A percentile compares a stretch with the other conserved stretches of the same genome.
These are phyloP conservation scores for Penicillium capsulatum DNA, from an alignment of 2,329 filamentous ascomycete species.

Conservation along the genomic window DNA sequence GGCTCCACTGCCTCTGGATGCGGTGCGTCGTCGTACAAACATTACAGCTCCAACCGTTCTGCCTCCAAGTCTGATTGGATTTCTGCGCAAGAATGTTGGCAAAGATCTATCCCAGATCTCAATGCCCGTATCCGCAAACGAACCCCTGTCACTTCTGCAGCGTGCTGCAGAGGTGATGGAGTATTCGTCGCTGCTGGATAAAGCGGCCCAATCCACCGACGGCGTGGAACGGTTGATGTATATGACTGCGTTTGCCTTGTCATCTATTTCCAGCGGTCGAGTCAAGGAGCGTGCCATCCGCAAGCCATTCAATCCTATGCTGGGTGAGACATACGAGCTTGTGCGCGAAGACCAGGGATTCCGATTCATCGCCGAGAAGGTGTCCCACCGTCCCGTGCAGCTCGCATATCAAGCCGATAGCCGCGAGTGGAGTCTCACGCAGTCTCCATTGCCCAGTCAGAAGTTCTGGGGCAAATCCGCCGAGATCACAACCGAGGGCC, in stretches of 20 bases:
- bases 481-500: conserved; percentile 88
- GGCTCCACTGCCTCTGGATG: conserved; percentile 67
- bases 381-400: conserved; percentile 85
- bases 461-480: conserved; percentile 99
- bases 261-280: conserved; percentile 73
- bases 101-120: conserved; percentile 96
- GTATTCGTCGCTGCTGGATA: conserved; percentile 79
- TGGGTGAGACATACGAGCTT: conserved; percentile 93
- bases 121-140: conserved; percentile 96
- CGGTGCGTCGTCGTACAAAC: conserved; percentile 62
- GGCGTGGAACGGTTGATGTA: conserved; percentile 72
- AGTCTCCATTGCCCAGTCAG: conserved; percentile 82
- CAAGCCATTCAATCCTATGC: conserved; percentile 95
- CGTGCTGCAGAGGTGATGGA: conserved; percentile 86
- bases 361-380: conserved; percentile 90
- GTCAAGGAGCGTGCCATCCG: conserved; percentile 87
- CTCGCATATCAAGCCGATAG: conserved; percentile 92
- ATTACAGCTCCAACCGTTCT: conserved; percentile 70
- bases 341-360: conserved; percentile 83
- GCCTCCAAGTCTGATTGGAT: conserved; percentile 88
- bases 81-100: conserved; percentile 94
- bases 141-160: conserved; percentile 83
- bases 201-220: conserved; percentile 56
- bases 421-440: conserved; percentile 76
- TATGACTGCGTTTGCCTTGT: conserved; percentile 85